Percentiles rank a stretch among this genome's conserved stretches.
phyloP scores from a whole-genome alignment of 2,329 filamentous ascomycete genomes.

The Colletotrichum viniferum region DNA sequence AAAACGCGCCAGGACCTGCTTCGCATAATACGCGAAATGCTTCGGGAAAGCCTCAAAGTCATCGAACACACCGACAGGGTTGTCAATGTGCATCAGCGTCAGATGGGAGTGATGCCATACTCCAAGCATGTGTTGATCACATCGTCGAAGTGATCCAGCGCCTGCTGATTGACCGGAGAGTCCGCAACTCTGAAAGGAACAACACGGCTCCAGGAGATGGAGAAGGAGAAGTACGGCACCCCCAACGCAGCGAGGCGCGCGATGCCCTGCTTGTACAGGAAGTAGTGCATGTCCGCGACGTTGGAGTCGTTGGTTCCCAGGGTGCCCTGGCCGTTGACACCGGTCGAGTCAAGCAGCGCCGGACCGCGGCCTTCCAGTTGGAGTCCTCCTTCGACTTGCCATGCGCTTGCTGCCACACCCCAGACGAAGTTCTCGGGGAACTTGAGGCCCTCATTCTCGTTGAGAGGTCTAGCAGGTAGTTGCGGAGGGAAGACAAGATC shows the following conservation, averaged over 20 bases:
- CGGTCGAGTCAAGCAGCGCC: conserved; percentile 45
- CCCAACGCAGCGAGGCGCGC: conserved; percentile 56
- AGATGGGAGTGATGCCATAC: conserved; percentile 53
- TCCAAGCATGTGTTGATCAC: conserved; percentile 53
- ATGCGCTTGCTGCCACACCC: conserved; percentile 53
- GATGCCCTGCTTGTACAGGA: conserved; percentile 61
- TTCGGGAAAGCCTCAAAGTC: conserved; percentile 40
- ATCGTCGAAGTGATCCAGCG: conserved; percentile 58
- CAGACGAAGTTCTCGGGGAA: conserved; percentile 53
- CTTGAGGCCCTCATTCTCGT: conserved; percentile 54
- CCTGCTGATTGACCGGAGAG: conserved; percentile 55
- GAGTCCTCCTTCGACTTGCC: conserved; percentile 50
- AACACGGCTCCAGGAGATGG: conserved; percentile 56
- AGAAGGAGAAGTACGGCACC: conserved; percentile 55
- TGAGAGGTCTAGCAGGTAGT: conserved; percentile 55
- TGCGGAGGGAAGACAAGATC: conserved; percentile 41
- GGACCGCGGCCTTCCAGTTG: conserved; percentile 47
- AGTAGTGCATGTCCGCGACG: conserved; percentile 56
- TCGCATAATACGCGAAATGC: conserved; percentile 57
- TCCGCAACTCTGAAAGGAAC: conserved; percentile 54
- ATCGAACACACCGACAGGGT: conserved; percentile 31
- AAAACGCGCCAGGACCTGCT: conserved; percentile 55
- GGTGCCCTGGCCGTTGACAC: conserved; percentile 20
- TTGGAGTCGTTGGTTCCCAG: conserved; percentile 30
- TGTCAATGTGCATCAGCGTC: conserved; percentile 54